These are phyloP conservation scores for Pyropia yezoensis DNA, from an alignment of 23 red algal species.

Conservation along the genomic window DNA sequence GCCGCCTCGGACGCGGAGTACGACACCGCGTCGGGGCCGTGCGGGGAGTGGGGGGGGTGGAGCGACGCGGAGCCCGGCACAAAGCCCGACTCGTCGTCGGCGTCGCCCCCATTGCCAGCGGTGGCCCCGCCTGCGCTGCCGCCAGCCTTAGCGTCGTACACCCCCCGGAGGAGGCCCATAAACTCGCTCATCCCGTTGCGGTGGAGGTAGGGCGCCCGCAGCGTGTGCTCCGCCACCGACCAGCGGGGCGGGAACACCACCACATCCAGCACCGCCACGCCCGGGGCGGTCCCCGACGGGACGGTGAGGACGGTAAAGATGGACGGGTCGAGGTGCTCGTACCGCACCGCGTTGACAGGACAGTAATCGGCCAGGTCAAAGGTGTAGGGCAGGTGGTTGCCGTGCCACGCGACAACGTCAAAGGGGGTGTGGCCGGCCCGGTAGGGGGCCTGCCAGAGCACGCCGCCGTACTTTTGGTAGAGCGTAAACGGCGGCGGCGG, in stretches of 20 bases:
- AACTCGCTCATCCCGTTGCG: constrained; percentile 86
- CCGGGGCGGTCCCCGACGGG: constrained; percentile 9
- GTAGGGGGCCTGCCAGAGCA: constrained; percentile 25
- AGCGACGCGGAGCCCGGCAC: constrained; percentile 57
- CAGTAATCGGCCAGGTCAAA: constrained; percentile 59
- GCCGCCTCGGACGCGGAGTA: constrained; percentile 16
- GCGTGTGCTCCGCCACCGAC: constrained; percentile 63
- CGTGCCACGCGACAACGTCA: constrained; percentile 83
- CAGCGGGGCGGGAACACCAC: constrained; percentile 74
- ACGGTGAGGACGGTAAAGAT: constrained; percentile 84
- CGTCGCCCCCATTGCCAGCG: neutral
- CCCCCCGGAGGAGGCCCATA: constrained; percentile 55
- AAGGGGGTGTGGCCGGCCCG: constrained; percentile 30
- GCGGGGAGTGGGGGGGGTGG: constrained; percentile 51
- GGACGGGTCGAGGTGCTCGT: constrained; percentile 76
- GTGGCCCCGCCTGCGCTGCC: too few species aligned
- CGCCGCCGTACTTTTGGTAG: constrained; percentile 36
- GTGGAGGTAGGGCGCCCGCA: constrained; percentile 73
- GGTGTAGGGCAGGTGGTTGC: constrained; percentile 64
- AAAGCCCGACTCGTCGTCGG: constrained; percentile 52
- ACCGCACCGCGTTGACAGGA: constrained; percentile 64
- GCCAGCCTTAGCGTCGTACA: constrained; percentile 63
- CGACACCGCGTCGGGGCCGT: constrained; percentile 66
- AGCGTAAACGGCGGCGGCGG: constrained; percentile 2
- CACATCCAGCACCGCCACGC: constrained; percentile 52